Conservation (phyloP, 2,329 filamentous ascomycete genomes). For the Alternaria sp. region DNA sequence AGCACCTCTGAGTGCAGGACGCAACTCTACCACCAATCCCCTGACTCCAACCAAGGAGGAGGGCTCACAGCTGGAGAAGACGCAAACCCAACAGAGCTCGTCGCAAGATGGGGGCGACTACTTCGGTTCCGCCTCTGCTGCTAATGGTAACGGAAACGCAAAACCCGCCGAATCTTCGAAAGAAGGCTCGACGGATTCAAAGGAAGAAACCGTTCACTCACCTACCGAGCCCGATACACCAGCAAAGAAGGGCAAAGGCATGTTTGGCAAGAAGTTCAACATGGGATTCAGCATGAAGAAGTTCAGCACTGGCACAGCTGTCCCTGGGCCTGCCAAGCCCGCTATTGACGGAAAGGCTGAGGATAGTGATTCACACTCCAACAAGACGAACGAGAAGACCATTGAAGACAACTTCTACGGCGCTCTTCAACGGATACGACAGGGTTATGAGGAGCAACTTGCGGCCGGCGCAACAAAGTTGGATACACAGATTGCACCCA, state of each 20-base stretch:
- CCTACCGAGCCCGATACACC: constrained; percentile 53
- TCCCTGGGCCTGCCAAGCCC: constrained; percentile 72
- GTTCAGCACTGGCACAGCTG: constrained; percentile 68
- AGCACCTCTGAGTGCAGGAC: constrained; percentile 49
- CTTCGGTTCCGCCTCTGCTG: constrained; percentile 59
- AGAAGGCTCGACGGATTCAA: constrained; percentile 41
- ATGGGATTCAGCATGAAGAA: constrained; percentile 86
- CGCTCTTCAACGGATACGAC: constrained; percentile 74
- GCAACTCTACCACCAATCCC: constrained; percentile 47
- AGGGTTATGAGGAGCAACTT: constrained; percentile 75
- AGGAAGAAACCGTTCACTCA: constrained; percentile 46
- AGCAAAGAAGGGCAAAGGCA: constrained; percentile 64
- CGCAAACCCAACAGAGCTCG: constrained; percentile 63
- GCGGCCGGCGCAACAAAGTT: constrained; percentile 61
- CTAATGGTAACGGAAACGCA: constrained; percentile 35
- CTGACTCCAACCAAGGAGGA: constrained; percentile 55
- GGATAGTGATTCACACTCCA: constrained; percentile 67
- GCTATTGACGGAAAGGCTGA: constrained; percentile 77
- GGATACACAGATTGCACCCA: constrained; percentile 72
- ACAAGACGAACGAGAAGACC: constrained; percentile 71
- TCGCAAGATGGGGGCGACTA: constrained; percentile 73
- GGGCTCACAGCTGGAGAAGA: constrained; percentile 61
- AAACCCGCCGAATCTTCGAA: constrained; percentile 36
- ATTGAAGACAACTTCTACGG: constrained; percentile 79
- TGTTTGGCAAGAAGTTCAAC: constrained; percentile 86